Evolutionary conservation across 805 yeast species (phyloP), one percentile per base, ranked within the genome.

Genomic region (Tetrapisispora fleetii): DNA sequence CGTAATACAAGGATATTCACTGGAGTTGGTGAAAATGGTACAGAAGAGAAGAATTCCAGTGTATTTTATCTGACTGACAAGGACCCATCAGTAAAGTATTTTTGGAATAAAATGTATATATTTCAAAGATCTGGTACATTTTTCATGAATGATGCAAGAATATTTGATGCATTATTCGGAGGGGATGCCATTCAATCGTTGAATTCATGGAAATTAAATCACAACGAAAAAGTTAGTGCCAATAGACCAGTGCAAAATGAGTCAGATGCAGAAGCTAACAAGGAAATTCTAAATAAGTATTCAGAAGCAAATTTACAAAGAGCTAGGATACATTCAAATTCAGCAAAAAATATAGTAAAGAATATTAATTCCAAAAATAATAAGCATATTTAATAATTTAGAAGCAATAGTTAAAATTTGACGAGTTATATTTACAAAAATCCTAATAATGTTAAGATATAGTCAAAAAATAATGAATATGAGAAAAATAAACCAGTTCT

Each of bases 401-500:
- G 13, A 10, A 6, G 36, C 22, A 27, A 24, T 35, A 40, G 11
- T 17, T 19, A 19, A 37, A 37, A 5, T 16, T n/a, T 40, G 16
- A 27, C 28, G 11, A 27, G 9, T 37, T 6, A 37, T 32, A 28
- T 38, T 39, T 43, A 42, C 33, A 63, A 47, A n/a, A 59, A 24
- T 6, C 68, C 68, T 28, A 64, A 40, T 10, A 58, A 44, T 53
- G 71, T 70, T 51, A 81, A 63, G 27, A 81, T 47, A 58, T 84
- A 85, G 62, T 85, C 95, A 42, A 81, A 52, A 41, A 81, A 61
- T 56, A 85, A 74, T 9, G 91, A 93, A 37, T 71, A 64, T 69
- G 85, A 77, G 52, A 85, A 73, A 41, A 76, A 75, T 59, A 80
- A 73, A 0, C 93, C 95, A 2, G 95, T 85, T 49, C 73, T 73